Base-by-base conservation (phyloP, 2,329 filamentous ascomycete genomes). In the Colletotrichum lindemuthianum region DNA sequence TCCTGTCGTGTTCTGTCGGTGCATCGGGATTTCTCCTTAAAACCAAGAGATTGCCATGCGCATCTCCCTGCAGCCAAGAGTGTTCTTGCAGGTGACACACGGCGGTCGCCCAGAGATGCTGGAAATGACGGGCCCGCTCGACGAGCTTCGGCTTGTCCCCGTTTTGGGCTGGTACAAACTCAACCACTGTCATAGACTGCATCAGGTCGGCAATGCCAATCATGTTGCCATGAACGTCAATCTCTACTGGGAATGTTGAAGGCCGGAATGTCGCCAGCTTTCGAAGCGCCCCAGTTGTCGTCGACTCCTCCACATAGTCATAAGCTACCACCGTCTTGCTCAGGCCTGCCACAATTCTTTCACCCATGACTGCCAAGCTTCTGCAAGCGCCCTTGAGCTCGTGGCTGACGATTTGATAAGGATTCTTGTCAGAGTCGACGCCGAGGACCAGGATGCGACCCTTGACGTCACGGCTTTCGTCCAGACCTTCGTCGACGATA, bases 121-220 rank as follows among this genome's bases (percentile, higher is more conserved):
- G 88, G 70, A 90, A 93, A 73, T 97, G 92, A 16, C 94, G 86
- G 4, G 91, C 91, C 3, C 91, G 82, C 79, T 97, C 93, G 1
- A 83, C 82, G 8, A 98, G 82, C 56, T 82, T 86, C 58, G 90
- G 86, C 10, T 84, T 78, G n/a, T 85, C 76, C 1, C 85, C 87
- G 3, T 86, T 78, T 24, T 82, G 75, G 2, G 87, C 84, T 3
- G 84, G 83, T 0, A 83, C 81, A 72, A 90, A 96, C 72, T 96
- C 84, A 8, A 97, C 82, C 6, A 98, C 80, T 1, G 91, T 89
- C 32, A 97, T 82, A 2, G 92, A 97, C 78, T 98, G 97, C 92
- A 97, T 97, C 49, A 99, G 80, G 73, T 99, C 96, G 0, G 90
- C 92, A 9, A 98, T 89, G 0, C 92, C 92, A 67, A 99, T 94